Conservation (phyloP, 2,329 filamentous ascomycete species). For the Ophiostoma sp. region DNA sequence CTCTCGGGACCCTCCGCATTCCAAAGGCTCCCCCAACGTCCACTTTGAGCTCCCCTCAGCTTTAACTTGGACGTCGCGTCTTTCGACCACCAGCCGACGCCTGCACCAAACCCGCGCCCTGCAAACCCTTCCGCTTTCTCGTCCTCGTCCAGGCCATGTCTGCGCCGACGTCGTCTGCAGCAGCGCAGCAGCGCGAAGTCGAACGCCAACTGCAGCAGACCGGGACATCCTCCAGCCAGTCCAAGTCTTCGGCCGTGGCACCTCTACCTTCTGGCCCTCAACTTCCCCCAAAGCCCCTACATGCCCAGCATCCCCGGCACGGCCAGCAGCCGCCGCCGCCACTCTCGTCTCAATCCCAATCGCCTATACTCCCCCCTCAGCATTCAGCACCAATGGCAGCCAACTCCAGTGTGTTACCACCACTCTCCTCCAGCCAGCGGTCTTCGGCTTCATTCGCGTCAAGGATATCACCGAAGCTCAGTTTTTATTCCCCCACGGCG, state of each 20-base stretch:
- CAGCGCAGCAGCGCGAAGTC: slow-evolving; percentile 1
- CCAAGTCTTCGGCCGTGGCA: background rate
- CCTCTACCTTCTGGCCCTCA: background rate
- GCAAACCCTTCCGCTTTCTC: background rate
- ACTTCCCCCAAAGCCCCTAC: background rate
- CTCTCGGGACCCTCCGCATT: background rate
- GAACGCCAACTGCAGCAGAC: slow-evolving; percentile 4
- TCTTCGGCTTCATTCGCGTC: background rate
- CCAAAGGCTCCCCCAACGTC: background rate
- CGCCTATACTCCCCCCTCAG: background rate
- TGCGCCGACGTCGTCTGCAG: slow-evolving; percentile 14
- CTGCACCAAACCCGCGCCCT: background rate
- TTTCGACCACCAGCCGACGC: background rate
- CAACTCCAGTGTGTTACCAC: background rate
- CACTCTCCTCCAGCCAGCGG: background rate
- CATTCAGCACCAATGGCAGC: background rate
- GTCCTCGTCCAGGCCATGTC: background rate
- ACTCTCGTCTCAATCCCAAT: background rate
- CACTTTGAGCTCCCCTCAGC: background rate
- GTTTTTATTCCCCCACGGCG: background rate
- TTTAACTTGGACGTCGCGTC: background rate
- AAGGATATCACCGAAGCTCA: background rate
- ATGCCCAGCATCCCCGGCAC: background rate
- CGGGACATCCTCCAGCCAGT: background rate
- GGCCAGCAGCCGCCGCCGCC: background rate